Evolutionary conservation across 768 basidiomycete species (phyloP), one percentile per base, ranked within the genome.

Genomic region (Rhodotorula kratochvilovae): DNA sequence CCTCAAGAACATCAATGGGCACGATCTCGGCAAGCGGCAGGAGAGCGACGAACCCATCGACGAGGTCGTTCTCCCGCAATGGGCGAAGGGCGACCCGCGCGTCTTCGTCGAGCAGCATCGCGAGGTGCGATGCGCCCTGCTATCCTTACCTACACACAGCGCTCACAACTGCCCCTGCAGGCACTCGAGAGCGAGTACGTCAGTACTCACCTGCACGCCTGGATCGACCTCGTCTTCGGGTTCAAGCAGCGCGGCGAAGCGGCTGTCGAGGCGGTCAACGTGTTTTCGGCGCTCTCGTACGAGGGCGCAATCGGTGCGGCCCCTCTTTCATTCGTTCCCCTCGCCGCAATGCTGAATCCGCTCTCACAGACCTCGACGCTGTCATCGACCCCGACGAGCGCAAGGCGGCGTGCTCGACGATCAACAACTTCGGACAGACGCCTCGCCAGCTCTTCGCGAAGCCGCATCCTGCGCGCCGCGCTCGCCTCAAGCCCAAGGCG

Each of bases 351-450:
- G 57, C 27, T 29, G 16, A 43, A 35, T 21, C 15, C 6, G 23
- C 6, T 33, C 27, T 7, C 62, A 90, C 36, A 74, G 93, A 96
- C 79, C 81, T 97, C 33, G 94, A 96, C 78, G 80, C 85, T 7
- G 95, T 97, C 65, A 85, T 86, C 11, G 90, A 96, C 78, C 88
- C 91, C 57, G 82, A 91, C 15, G 91, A 97, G 81, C 86, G 90
- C 46, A 91, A 92, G 77, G 93, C 94, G 1, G 92, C 91, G 13
- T 90, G 94, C 29, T 92, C 92, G 3, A 95, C 94, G 67, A 94
- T 96, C 60, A 92, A 95, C 80, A 95, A 95, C 72, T 97, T 96
- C 74, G 93, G 93, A 23, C 92, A 95, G 35, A 95, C 93, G 0
- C 93, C 93, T 17, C 84, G 87, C 36, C 92, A 91, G 77, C 84